These are phyloP conservation scores for Pontederia crassipes DNA, from an alignment of 176 grass and related monocot species.

Conservation along the genomic window DNA sequence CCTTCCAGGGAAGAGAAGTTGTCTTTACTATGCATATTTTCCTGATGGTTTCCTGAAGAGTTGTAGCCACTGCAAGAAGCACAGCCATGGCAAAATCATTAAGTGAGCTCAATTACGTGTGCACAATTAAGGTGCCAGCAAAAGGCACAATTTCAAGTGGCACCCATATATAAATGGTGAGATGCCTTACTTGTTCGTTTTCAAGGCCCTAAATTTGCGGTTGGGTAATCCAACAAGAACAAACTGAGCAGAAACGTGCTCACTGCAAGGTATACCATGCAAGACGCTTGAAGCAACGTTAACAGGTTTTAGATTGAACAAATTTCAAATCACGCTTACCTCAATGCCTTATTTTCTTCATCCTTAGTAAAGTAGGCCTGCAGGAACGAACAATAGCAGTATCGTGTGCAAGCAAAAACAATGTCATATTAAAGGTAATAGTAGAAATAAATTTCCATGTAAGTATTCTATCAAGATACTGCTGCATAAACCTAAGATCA, in stretches of 20 bases:
- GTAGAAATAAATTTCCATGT: neutral
- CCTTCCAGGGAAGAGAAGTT: neutral
- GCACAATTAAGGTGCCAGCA: neutral
- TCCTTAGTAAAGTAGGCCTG: conserved; percentile 7
- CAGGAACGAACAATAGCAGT: neutral
- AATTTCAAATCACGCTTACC: conserved; percentile 1
- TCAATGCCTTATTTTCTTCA: neutral
- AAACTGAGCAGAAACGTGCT: conserved; percentile 49
- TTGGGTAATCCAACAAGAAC: conserved; percentile 43
- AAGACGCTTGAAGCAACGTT: conserved; percentile 6
- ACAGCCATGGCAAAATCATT: conserved; percentile 3
- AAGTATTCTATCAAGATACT: neutral
- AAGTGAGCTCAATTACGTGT: conserved; percentile 3
- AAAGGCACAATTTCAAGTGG: conserved; percentile 1
- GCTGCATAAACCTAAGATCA: neutral
- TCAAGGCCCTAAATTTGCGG: conserved; percentile 17
- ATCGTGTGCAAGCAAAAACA: neutral
- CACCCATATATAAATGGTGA: conserved; percentile 18
- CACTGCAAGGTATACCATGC: conserved; percentile 38
- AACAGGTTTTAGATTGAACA: neutral
- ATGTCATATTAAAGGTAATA: neutral
- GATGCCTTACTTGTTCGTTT: conserved; percentile 47
- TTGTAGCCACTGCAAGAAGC: conserved; percentile 19
- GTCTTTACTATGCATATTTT: conserved; percentile 6
- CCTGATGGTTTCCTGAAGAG: conserved; percentile 27